These are phyloP conservation scores for Penstemon eatonii DNA, from an alignment of 257 asterid genomes.

Conservation along the genomic window DNA sequence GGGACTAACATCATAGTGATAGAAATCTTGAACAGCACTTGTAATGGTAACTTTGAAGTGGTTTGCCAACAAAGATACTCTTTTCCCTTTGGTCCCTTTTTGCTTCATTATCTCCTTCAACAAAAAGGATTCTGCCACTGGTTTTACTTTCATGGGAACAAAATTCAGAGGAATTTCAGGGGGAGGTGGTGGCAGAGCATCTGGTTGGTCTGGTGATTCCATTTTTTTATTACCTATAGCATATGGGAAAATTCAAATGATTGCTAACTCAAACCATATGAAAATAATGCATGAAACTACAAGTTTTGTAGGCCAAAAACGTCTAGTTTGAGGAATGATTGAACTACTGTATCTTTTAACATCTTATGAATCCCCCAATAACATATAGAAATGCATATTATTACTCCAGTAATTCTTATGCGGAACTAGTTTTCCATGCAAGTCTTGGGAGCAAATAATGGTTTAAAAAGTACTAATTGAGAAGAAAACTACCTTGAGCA, in stretches of 20 bases:
- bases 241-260: no score
- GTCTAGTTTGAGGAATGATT: no score
- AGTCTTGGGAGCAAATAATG: background rate
- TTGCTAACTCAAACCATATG: no score
- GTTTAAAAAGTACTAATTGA: background rate
- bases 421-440: background rate
- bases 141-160: conserved; percentile 26
- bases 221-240: conserved; percentile 7
- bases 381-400: no score
- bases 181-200: conserved; percentile 36
- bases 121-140: conserved; percentile 8
- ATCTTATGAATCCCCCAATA: background rate
- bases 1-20: conserved; percentile 36
- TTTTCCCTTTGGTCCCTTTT: conserved; percentile 38
- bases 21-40: conserved; percentile 31
- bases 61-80: conserved; percentile 38
- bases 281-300: no score
- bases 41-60: conserved; percentile 39
- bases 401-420: no score
- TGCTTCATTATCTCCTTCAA: conserved; percentile 26
- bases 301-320: no score
- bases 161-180: conserved; percentile 27
- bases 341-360: background rate
- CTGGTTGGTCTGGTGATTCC: conserved; percentile 14
- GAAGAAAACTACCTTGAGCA: background rate